These are phyloP conservation scores for Lavandula angustifolia DNA, from an alignment of 257 asterid genomes.

Conservation along the genomic window DNA sequence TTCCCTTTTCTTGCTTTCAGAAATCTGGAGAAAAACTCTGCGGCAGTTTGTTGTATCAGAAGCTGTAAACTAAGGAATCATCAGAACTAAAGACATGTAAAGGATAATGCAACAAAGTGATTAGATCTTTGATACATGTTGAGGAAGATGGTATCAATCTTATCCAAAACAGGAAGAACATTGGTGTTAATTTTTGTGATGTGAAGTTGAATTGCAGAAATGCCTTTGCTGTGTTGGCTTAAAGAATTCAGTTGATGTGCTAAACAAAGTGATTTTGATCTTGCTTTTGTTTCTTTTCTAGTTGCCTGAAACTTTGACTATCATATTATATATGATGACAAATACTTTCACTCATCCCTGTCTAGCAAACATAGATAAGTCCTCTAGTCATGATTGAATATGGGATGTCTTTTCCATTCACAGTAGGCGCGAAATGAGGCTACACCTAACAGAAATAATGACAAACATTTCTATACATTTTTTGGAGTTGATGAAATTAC, in stretches of 20 bases:
- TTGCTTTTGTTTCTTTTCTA: not conserved
- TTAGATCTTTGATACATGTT: not conserved
- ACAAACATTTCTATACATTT: too few species aligned
- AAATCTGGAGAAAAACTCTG: slow-evolving; percentile 9
- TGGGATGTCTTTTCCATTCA: not conserved
- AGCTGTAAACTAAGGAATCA: not conserved
- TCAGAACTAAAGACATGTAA: not conserved
- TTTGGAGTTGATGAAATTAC: slow-evolving; percentile 3
- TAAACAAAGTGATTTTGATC: not conserved
- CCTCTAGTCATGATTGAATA: slow-evolving; percentile 11
- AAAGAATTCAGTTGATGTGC: slow-evolving; percentile 9
- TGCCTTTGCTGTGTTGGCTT: slow-evolving; percentile 13
- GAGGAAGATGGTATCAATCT: not conserved
- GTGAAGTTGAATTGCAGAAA: not conserved
- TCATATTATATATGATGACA: not conserved
- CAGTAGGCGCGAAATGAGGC: slow-evolving; percentile 20
- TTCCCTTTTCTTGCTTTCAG: slow-evolving; percentile 7
- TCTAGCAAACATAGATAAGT: not conserved
- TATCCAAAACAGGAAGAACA: slow-evolving; percentile 7
- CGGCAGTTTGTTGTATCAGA: slow-evolving; percentile 15
- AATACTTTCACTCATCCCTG: not conserved
- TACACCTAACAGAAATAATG: not conserved
- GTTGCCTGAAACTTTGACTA: slow-evolving; percentile 5
- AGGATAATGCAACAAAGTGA: not conserved
- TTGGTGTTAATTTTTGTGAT: not conserved